Base-by-base conservation (phyloP, 768 basidiomycete species). In the Pisolithus sp. region DNA sequence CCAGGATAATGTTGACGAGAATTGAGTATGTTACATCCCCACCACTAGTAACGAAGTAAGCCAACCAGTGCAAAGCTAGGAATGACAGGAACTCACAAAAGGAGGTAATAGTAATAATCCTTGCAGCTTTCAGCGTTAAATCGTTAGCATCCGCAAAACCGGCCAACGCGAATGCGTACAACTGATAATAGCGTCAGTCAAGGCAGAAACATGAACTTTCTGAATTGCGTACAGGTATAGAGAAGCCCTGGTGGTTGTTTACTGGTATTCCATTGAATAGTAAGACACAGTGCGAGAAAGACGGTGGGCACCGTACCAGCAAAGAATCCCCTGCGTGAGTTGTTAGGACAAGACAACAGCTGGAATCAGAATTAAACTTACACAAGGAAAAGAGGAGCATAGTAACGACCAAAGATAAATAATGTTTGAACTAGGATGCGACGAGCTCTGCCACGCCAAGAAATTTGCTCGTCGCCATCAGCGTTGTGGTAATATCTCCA, bases 391-490 rank as follows among this genome's bases (percentile, higher is more conserved):
- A 64, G 13, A 26, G 62, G 36, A 15, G 62, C 62, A 20, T 63
- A 63, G 44, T 64, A 63, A n/a, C 62, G 59, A 20, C 60, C 47
- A 31, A 63, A 59, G 23, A 64, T 38, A 44, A 62, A 63, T 23
- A 64, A 47, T 2, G 49, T 15, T 30, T 30, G 50, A n/a, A 64
- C 7, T 31, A 64, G 12, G n/a, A 48, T 9, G 21, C 18, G 54
- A 18, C 51, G 56, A 17, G 28, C 17, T 36, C 31, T 54, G 13
- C 23, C 13, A 7, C 6, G 2, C 15, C 21, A 4, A 39, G 15
- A 48, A 30, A n/a, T 20, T 7, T 26, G 28, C 3, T 24, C 47
- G 17, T 38, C 9, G 12, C 48, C 26, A 13, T 26, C 7, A 17
- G 30, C 10, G 30, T 45, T 38, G 20, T 17, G 48, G 39, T 13